Conservation (phyloP, 768 basidiomycete species). For the Inosperma sp. region DNA sequence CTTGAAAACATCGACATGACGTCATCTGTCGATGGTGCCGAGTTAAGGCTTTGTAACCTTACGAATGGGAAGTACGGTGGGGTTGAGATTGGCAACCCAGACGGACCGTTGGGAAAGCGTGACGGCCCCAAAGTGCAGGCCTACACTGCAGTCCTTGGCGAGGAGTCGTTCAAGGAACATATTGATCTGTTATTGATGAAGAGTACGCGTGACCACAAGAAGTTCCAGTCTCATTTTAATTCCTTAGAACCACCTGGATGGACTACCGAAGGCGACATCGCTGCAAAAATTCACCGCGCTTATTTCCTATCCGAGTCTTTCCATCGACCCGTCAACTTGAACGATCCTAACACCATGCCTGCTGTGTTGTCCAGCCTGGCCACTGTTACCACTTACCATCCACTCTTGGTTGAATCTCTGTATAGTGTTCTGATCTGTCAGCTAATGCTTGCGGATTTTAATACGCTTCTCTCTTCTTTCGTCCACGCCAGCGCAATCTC, state of each 20-base stretch:
- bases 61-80: conserved; percentile 78
- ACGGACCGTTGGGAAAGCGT: conserved; percentile 65
- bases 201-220: conserved; percentile 79
- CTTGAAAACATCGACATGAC: conserved; percentile 66
- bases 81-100: conserved; percentile 75
- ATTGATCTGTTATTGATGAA: conserved; percentile 60
- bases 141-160: conserved; percentile 57
- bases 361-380: conserved; percentile 44
- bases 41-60: conserved; percentile 72
- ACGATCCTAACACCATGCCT: conserved; percentile 32
- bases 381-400: conserved; percentile 87
- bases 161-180: conserved; percentile 54
- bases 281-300: conserved; percentile 57
- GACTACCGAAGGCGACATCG: conserved; percentile 41
- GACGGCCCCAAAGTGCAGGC: conserved; percentile 57
- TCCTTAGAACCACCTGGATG: conserved; percentile 46
- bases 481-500: conserved; percentile 61
- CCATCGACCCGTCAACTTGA: conserved; percentile 59
- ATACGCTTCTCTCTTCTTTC: conserved; percentile 58
- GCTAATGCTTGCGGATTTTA: conserved; percentile 75
- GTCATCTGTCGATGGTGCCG: conserved; percentile 60
- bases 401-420: conserved; percentile 81
- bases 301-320: conserved; percentile 61
- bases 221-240: conserved; percentile 80
- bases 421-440: conserved; percentile 73